These are phyloP conservation scores for Herpomyces periplanetae DNA, from an alignment of 2,329 filamentous ascomycete species.

Conservation along the genomic window DNA sequence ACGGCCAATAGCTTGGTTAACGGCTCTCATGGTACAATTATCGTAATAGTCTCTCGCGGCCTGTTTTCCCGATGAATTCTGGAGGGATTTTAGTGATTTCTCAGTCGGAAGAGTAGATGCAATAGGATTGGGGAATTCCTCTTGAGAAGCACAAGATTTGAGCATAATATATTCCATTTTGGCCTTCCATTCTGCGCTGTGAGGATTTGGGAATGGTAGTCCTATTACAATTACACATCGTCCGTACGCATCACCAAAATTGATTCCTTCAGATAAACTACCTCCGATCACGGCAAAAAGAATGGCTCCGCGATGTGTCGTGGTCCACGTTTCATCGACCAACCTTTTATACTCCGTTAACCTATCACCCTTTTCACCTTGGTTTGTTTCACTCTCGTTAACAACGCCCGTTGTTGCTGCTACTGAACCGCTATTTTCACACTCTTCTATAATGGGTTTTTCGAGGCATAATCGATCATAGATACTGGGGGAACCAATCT, in stretches of 20 bases:
- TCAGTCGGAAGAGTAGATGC: constrained; percentile 1
- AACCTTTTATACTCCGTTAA: constrained; percentile 30
- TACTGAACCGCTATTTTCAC: no score
- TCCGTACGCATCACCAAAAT: constrained; percentile 67
- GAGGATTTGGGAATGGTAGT: constrained; percentile 61
- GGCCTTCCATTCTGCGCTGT: constrained; percentile 65
- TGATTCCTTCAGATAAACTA: constrained; percentile 86
- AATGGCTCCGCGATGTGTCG: constrained; percentile 22
- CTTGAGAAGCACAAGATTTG: constrained; percentile 8
- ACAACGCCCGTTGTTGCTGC: constrained; percentile 15
- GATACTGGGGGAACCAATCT: constrained; percentile 1
- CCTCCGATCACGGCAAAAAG: constrained; percentile 71
- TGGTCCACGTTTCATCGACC: constrained; percentile 10
- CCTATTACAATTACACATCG: constrained; percentile 70
- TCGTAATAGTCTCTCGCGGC: constrained; percentile 47
- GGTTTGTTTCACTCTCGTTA: constrained; percentile 10
- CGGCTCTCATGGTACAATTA: constrained; percentile 10
- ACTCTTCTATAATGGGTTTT: constrained; percentile 6
- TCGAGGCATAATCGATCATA: constrained; percentile 14
- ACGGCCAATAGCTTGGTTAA: constrained; percentile 80
- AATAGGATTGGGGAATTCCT: constrained; percentile 1
- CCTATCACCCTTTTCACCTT: constrained; percentile 16
- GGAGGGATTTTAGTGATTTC: constrained; percentile 3
- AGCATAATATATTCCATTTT: constrained; percentile 54
- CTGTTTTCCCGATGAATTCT: constrained; percentile 9